phyloP scores from a whole-genome alignment of 768 basidiomycete species.

The Serpula lacrymans region DNA sequence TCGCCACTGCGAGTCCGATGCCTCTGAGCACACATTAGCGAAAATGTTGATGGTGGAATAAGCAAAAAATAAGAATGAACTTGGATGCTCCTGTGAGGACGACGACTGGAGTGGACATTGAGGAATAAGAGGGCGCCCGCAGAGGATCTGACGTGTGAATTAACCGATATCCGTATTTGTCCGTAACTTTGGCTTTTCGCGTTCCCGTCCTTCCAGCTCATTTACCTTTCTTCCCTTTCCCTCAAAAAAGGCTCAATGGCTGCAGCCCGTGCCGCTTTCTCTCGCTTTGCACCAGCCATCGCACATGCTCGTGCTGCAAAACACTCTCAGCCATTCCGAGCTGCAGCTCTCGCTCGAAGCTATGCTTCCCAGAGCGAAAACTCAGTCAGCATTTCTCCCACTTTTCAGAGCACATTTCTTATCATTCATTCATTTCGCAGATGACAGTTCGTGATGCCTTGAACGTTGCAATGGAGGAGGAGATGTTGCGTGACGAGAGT shows the following conservation, averaged over 20 bases:
- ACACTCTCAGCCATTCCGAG: conserved; percentile 39
- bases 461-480: conserved; percentile 98
- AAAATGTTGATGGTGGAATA: background rate
- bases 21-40: conserved; percentile 38
- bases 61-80: conserved; percentile 30
- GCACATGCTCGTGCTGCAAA: conserved; percentile 40
- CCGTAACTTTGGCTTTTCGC: conserved; percentile 8
- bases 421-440: conserved; percentile 35
- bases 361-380: conserved; percentile 62
- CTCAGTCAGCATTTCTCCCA: conserved; percentile 42
- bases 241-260: conserved; percentile 46
- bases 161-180: conserved; percentile 7
- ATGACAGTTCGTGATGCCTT: conserved; percentile 99
- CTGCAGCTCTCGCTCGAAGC: conserved; percentile 45
- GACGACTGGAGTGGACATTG: conserved; percentile 51
- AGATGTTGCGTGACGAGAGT: conserved; percentile 93
- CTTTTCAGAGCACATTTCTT: conserved; percentile 20
- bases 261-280: conserved; percentile 53
- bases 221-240: conserved; percentile 27
- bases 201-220: conserved; percentile 10
- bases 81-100: conserved; percentile 86
- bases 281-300: conserved; percentile 56
- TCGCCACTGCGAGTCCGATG: conserved; percentile 78
- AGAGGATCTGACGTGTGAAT: background rate
- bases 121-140: conserved; percentile 3